phyloP scores from a whole-genome alignment of 495 filamentous ascomycete species.

The Saxophila tyrrhenica region DNA sequence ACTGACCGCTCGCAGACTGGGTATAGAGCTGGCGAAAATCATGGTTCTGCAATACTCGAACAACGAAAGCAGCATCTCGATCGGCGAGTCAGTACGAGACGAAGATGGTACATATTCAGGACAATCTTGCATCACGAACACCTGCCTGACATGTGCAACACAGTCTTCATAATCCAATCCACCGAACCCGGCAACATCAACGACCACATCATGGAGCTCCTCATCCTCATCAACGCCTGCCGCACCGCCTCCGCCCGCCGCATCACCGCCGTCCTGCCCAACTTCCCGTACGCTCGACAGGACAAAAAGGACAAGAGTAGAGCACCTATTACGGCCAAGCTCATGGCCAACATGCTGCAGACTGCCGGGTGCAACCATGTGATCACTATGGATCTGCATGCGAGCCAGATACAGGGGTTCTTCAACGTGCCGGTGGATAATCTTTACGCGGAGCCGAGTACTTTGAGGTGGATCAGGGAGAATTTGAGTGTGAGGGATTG shows the following conservation, averaged over 20 bases:
- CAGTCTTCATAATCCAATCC: constrained; percentile 93
- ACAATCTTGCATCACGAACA: no score
- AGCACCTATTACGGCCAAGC: constrained; percentile 80
- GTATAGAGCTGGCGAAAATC: constrained; percentile 86
- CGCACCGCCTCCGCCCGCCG: constrained; percentile 89
- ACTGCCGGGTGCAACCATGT: constrained; percentile 62
- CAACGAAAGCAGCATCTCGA: constrained; percentile 93
- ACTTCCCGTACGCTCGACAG: constrained; percentile 97
- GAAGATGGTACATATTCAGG: constrained; percentile 65
- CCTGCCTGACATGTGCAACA: constrained; percentile 5
- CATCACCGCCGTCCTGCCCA: constrained; percentile 87
- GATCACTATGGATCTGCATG: constrained; percentile 49
- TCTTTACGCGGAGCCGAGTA: constrained; percentile 89
- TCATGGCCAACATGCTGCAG: constrained; percentile 97
- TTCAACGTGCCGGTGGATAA: constrained; percentile 98
- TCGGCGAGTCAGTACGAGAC: constrained; percentile 92
- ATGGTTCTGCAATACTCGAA: constrained; percentile 95
- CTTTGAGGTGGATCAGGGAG: constrained; percentile 80
- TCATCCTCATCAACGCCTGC: constrained; percentile 99
- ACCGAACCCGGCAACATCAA: constrained; percentile 95
- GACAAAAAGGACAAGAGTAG: constrained; percentile 98
- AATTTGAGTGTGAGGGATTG: constrained; percentile 72
- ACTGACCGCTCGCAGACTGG: constrained; percentile 43
- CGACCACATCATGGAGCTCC: constrained; percentile 94
- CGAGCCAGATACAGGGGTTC: constrained; percentile 78